A percentile compares a stretch with the other conserved stretches of the same genome.
Evolutionary conservation across 768 basidiomycete genomes (phyloP).

Genomic region (Crucibulum laeve): DNA sequence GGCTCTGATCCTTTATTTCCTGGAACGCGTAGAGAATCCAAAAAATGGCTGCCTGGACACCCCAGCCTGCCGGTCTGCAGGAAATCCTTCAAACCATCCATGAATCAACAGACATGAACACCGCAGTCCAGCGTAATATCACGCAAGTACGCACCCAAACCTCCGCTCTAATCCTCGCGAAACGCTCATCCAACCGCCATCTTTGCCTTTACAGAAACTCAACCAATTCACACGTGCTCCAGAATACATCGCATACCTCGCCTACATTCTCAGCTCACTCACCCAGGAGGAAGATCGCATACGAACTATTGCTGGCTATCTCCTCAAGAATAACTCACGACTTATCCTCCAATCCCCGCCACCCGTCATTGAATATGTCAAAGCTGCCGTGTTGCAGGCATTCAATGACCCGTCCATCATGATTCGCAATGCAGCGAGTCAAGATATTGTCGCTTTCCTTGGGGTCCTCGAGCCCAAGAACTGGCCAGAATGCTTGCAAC

Average conservation of each 20-base stretch:
- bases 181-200: constrained; percentile 15
- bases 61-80: constrained; percentile 80
- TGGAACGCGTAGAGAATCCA: constrained; percentile 31
- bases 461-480: constrained; percentile 84
- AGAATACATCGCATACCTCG: constrained; percentile 94
- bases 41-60: constrained; percentile 78
- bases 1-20: constrained; percentile 15
- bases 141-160: constrained; percentile 60
- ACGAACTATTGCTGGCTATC: constrained; percentile 91
- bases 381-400: constrained; percentile 71
- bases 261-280: constrained; percentile 82
- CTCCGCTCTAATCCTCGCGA: constrained; percentile 12
- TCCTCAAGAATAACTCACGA: constrained; percentile 93
- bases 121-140: constrained; percentile 74
- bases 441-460: constrained; percentile 88
- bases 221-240: constrained; percentile 83
- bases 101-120: constrained; percentile 79
- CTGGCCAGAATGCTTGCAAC: constrained; percentile 93
- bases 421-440: constrained; percentile 91
- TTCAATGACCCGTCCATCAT: constrained; percentile 80
- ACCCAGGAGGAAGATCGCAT: constrained; percentile 87
- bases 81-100: constrained; percentile 91
- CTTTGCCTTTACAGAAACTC: constrained; percentile 57
- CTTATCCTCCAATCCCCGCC: constrained; percentile 65
- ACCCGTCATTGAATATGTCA: constrained; percentile 69